Evolutionary conservation across 805 yeast species (phyloP).

Genomic region (Yarrowia sp.): DNA sequence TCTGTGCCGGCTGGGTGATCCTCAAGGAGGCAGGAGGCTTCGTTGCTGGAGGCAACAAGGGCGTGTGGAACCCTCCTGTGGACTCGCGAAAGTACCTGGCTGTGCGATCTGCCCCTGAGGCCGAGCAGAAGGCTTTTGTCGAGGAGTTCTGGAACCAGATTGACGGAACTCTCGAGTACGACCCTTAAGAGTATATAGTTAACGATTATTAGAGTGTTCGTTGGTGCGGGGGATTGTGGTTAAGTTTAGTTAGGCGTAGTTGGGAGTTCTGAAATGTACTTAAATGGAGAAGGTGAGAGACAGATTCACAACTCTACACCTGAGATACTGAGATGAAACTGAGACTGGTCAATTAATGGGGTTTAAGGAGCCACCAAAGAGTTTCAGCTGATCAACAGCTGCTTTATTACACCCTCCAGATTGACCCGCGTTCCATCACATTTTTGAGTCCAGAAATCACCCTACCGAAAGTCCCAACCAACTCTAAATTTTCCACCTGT

Average conservation of each 20-base stretch:
- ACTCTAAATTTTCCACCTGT: constrained; percentile 7
- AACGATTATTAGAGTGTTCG: background rate
- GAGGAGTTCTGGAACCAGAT: constrained; percentile 60
- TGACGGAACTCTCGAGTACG: constrained; percentile 56
- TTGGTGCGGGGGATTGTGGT: background rate
- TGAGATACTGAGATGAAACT: background rate
- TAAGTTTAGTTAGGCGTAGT: constrained; percentile 5
- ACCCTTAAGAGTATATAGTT: constrained; percentile 32
- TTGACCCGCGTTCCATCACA: background rate
- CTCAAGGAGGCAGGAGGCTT: constrained; percentile 65
- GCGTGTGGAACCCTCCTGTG: constrained; percentile 57
- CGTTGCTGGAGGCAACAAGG: constrained; percentile 62
- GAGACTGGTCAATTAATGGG: too few relatives aligned
- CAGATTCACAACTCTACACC: too few relatives aligned
- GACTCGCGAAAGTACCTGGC: constrained; percentile 63
- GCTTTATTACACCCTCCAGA: background rate
- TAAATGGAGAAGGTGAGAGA: background rate
- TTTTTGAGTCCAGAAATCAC: constrained; percentile 15
- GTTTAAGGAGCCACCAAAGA: too few relatives aligned
- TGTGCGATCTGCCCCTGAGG: constrained; percentile 58
- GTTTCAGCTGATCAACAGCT: too few relatives aligned
- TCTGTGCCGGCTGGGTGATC: constrained; percentile 72
- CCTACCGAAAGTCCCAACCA: constrained; percentile 35
- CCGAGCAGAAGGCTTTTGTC: constrained; percentile 56
- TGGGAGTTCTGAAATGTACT: constrained; percentile 28